Conservation (phyloP, 306 rosid species). For the Trifolium subterraneum region DNA sequence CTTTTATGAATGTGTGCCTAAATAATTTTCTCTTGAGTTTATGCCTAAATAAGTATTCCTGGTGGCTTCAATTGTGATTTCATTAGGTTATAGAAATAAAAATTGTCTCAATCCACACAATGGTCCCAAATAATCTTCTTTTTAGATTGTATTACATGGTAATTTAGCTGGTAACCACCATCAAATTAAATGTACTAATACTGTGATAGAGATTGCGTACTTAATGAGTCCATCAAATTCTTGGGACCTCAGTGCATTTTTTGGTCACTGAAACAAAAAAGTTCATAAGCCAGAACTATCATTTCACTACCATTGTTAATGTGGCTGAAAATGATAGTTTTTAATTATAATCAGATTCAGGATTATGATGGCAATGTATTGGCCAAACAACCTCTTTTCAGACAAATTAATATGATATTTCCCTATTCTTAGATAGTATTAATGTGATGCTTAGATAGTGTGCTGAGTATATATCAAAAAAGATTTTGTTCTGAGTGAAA, state of each 20-base stretch:
- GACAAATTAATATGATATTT: neutral
- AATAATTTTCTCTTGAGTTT: no score
- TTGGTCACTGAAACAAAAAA: neutral
- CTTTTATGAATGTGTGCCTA: no score
- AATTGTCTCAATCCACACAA: neutral
- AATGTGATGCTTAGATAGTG: neutral
- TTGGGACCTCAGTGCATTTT: slow-evolving; percentile 14
- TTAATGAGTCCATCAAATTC: slow-evolving; percentile 5
- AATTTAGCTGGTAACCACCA: neutral
- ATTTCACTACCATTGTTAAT: neutral
- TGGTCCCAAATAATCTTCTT: neutral
- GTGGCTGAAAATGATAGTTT: neutral
- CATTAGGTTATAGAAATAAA: no score
- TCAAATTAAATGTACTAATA: slow-evolving; percentile 1
- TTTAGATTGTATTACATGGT: neutral
- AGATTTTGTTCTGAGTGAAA: no score
- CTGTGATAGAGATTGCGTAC: neutral
- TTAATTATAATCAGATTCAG: neutral
- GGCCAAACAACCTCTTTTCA: neutral
- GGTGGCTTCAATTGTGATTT: no score
- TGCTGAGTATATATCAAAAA: no score
- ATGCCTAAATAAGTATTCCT: no score
- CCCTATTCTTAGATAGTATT: neutral
- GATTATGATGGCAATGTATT: neutral
- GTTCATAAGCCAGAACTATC: neutral